phyloP scores from a whole-genome alignment of 2,329 filamentous ascomycete genomes.

The Emergomyces pasteurianus region DNA sequence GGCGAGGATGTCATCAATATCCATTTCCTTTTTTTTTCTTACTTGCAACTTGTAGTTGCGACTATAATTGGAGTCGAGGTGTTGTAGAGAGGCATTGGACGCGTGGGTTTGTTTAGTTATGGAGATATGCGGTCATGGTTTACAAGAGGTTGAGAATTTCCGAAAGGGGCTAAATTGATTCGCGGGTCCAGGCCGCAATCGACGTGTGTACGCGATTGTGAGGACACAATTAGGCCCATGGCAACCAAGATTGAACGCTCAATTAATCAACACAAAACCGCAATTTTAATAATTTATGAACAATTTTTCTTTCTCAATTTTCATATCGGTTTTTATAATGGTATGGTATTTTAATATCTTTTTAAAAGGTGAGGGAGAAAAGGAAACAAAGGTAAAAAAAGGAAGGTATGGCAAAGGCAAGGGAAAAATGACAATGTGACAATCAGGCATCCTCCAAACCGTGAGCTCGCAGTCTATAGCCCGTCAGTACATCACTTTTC shows the following conservation, averaged over 20 bases:
- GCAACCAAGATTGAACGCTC: background rate
- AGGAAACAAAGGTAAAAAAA: background rate
- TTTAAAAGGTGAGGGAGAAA: background rate
- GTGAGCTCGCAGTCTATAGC: background rate
- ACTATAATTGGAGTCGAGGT: background rate
- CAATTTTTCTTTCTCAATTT: background rate
- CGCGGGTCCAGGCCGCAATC: background rate
- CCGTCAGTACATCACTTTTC: background rate
- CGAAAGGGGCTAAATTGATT: slow-evolving; percentile 1
- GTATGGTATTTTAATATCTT: background rate
- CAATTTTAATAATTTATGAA: background rate
- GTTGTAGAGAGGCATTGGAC: background rate
- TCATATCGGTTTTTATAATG: background rate
- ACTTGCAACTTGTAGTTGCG: slow-evolving; percentile 5
- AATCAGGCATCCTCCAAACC: background rate
- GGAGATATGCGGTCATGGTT: background rate
- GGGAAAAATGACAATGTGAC: background rate
- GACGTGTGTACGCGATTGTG: background rate
- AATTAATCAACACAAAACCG: background rate
- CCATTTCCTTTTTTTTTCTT: slow-evolving; percentile 26
- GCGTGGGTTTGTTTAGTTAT: background rate
- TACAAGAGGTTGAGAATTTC: background rate
- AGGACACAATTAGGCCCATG: background rate
- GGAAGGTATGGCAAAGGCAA: background rate
- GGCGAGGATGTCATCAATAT: slow-evolving; percentile 69